Percentiles rank a stretch among this genome's conserved stretches.
Evolutionary conservation across 345 rosid genomes (phyloP).

Genomic region (Populus deltoides): DNA sequence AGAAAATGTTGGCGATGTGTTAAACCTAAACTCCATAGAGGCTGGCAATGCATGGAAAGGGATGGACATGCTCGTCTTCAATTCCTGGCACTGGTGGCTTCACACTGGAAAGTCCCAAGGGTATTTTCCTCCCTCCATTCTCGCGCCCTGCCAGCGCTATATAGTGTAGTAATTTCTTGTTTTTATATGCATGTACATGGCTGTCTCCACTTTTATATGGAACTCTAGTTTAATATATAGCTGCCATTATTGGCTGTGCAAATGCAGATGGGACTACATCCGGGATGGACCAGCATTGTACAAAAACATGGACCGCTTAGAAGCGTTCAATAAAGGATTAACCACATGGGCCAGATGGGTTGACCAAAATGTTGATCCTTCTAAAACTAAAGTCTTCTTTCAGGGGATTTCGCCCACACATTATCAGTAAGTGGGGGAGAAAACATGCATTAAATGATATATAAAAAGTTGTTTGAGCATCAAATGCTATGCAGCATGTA

Average conservation of each 20-base stretch:
- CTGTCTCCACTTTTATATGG: neutral
- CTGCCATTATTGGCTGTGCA: neutral
- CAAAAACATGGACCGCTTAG: conserved; percentile 69
- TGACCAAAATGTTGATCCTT: conserved; percentile 59
- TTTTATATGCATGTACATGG: neutral
- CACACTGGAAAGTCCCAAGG: conserved; percentile 67
- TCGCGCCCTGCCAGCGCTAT: neutral
- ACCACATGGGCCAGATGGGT: conserved; percentile 85
- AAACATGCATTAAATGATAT: neutral
- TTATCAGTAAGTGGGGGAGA: conserved; percentile 53
- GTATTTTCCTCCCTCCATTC: conserved; percentile 29
- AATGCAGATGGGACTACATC: conserved; percentile 77
- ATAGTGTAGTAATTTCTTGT: neutral
- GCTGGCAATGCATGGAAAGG: conserved; percentile 71
- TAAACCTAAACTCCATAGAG: conserved; percentile 55
- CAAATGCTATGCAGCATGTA: neutral
- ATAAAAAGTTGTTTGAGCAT: neutral
- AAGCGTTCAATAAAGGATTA: conserved; percentile 69
- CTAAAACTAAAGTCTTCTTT: conserved; percentile 74
- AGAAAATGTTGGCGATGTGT: conserved; percentile 61
- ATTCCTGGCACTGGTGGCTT: conserved; percentile 98
- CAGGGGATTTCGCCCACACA: conserved; percentile 97
- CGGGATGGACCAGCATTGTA: conserved; percentile 46
- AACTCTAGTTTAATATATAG: neutral
- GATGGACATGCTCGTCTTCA: conserved; percentile 82